Conservation (phyloP, 345 rosid species). For the Stellera chamaejasme region DNA sequence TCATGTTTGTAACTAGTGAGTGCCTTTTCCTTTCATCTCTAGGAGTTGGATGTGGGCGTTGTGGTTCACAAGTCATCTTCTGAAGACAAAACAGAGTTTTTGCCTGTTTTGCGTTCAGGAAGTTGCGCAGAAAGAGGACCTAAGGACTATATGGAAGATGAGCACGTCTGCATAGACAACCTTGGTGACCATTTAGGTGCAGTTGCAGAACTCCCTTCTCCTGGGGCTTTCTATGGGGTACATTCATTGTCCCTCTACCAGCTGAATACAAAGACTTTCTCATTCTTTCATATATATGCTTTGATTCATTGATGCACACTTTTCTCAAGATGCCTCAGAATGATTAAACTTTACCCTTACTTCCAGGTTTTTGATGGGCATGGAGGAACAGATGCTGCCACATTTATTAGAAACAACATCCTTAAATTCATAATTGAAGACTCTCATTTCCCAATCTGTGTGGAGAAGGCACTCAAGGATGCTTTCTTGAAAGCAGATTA, state of each 20-base stretch:
- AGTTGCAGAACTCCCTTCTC: constrained; percentile 39
- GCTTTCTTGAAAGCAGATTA: constrained; percentile 87
- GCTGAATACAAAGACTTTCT: not conserved
- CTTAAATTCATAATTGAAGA: constrained; percentile 73
- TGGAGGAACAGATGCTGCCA: constrained; percentile 93
- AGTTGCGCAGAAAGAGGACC: constrained; percentile 93
- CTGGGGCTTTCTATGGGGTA: constrained; percentile 97
- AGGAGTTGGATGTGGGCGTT: constrained; percentile 59
- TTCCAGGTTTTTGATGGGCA: constrained; percentile 95
- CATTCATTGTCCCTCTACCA: constrained; percentile 12
- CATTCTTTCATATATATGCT: not conserved
- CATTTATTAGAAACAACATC: constrained; percentile 62
- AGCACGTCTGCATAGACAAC: constrained; percentile 80
- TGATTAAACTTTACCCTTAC: constrained; percentile 11
- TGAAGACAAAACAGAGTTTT: constrained; percentile 44
- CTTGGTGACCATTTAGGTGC: constrained; percentile 53
- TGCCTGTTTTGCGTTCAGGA: constrained; percentile 73
- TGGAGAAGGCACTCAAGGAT: constrained; percentile 67
- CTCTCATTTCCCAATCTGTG: constrained; percentile 66
- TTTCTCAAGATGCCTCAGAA: not conserved
- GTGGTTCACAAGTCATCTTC: constrained; percentile 39
- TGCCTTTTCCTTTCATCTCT: constrained; percentile 13
- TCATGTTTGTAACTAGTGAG: not conserved
- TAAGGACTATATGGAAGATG: constrained; percentile 92
- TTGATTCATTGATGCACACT: not conserved